Percentiles rank a stretch among this genome's conserved stretches.
Evolutionary conservation across 345 rosid species (phyloP).

Genomic region (Lepidium africanum): DNA sequence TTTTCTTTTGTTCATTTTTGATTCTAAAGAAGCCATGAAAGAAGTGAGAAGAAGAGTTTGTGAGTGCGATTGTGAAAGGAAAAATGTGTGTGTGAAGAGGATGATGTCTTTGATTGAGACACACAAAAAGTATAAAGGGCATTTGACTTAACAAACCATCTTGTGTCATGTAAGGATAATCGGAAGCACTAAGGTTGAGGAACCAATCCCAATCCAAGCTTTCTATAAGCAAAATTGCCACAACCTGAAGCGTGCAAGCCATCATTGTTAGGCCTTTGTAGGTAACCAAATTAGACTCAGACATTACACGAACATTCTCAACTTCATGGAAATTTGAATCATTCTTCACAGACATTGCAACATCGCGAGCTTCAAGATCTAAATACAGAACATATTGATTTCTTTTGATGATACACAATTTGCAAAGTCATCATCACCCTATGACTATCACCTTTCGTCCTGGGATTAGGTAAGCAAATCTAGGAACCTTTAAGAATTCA

Average conservation of each 20-base stretch:
- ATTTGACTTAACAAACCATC: constrained; percentile 48
- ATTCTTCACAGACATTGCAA: constrained; percentile 44
- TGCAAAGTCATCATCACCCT: constrained; percentile 58
- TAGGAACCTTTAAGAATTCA: too few species aligned
- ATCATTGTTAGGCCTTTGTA: constrained; percentile 92
- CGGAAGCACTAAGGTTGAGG: constrained; percentile 85
- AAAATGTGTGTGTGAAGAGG: constrained; percentile 28
- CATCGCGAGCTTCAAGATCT: constrained; percentile 75
- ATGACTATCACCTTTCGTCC: too few species aligned
- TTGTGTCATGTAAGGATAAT: constrained; percentile 85
- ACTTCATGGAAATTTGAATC: constrained; percentile 47
- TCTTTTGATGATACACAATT: constrained; percentile 83
- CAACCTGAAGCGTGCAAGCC: constrained; percentile 85
- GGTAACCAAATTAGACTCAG: constrained; percentile 72
- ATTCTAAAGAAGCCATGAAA: constrained; percentile 55
- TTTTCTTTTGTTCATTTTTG: constrained; percentile 23
- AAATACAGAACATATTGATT: constrained; percentile 72
- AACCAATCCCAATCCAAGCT: constrained; percentile 96
- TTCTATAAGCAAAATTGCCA: constrained; percentile 61
- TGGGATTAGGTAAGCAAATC: too few species aligned
- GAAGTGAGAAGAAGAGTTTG: constrained; percentile 4
- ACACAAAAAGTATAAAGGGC: too few species aligned
- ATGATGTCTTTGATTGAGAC: too few species aligned
- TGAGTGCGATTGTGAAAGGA: constrained; percentile 12
- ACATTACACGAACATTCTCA: constrained; percentile 64